Base-by-base conservation (phyloP, 129 eudicot genomes). In the Heracleum sosnowskyi region DNA sequence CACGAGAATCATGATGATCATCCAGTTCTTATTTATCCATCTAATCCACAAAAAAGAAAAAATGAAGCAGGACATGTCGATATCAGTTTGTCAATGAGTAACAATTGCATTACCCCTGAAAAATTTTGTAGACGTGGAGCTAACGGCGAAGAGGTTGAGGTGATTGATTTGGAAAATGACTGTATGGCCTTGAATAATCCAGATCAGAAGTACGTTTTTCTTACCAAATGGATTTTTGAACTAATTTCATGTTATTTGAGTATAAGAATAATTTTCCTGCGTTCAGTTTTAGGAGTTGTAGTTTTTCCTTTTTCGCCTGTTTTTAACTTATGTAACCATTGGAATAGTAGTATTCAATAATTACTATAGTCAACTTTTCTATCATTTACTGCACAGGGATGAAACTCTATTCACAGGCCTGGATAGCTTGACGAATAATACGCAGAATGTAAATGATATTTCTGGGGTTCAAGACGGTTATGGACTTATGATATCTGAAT, bases 401-500 rank as follows among this genome's bases (percentile, higher is more conserved):
- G 93, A 84, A 78, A 76, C 85, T 84, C 85, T 84, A 79, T 89
- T 92, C 76, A 83, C 89, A 33, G 91, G 83, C 76, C 83, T 90
- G 81, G 99, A 86, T 81, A 86, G 84, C 84, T 90, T 90, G 84
- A 87, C 86, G 4, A 87, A 82, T 74, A 86, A 88, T 82, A 76
- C 86, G 79, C 91, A 82, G 75, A 86, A 84, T 83, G 84, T 82
- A 44, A 90, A 83, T 73, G 97, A 83, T 39, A 86, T 86, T 69
- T 87, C 90, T 18, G 89, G 77, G 75, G 83, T 45, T 44, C 95
- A 90, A 81, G 97, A 90, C 81, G 99, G 97, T 79, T 96, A 92
- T 85, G 99, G 99, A 84, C 94, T 90, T 82, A 92, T 96, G 99
- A 87, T 92, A 69, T 92, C 99, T 5, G 99, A 92, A 81, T 85